Evolutionary conservation across 1,284 basidiomycete genomes (phyloP).

Genomic region (Tetrapyrgos nigripes): DNA sequence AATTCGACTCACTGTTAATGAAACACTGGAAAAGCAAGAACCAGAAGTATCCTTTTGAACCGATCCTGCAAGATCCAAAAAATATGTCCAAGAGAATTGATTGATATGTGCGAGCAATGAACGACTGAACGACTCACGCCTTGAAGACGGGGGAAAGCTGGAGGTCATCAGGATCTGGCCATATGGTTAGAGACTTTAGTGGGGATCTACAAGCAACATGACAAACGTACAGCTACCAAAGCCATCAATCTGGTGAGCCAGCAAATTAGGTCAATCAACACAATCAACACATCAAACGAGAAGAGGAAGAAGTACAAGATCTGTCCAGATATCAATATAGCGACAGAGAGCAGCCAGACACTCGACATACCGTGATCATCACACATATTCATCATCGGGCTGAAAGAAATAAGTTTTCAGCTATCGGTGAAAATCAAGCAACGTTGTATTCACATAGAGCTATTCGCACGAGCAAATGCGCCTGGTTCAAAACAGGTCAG

Average conservation of each 20-base stretch:
- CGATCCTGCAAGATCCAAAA: conserved; percentile 57
- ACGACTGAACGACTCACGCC: conserved; percentile 50
- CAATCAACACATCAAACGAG: conserved; percentile 1
- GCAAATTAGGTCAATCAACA: neutral
- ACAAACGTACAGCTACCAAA: conserved; percentile 82
- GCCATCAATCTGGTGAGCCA: conserved; percentile 78
- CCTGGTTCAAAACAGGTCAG: no score
- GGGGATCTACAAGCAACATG: no score
- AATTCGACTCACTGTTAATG: conserved; percentile 64
- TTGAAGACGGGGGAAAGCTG: conserved; percentile 82
- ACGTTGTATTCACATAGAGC: conserved; percentile 78
- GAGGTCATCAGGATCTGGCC: conserved; percentile 80
- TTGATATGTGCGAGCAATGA: no score
- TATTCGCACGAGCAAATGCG: conserved; percentile 93
- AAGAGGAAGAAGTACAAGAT: conserved; percentile 33
- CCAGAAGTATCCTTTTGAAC: conserved; percentile 87
- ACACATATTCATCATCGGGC: conserved; percentile 71
- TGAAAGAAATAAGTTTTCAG: conserved; percentile 25
- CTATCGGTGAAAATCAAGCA: neutral
- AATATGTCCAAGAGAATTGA: neutral
- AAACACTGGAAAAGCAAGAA: conserved; percentile 94
- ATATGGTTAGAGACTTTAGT: neutral
- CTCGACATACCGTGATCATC: conserved; percentile 75
- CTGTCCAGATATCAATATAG: conserved; percentile 22
- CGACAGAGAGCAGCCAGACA: neutral